Evolutionary conservation across 2,329 filamentous ascomycete genomes (phyloP).

Genomic region (Cercospora sp.): DNA sequence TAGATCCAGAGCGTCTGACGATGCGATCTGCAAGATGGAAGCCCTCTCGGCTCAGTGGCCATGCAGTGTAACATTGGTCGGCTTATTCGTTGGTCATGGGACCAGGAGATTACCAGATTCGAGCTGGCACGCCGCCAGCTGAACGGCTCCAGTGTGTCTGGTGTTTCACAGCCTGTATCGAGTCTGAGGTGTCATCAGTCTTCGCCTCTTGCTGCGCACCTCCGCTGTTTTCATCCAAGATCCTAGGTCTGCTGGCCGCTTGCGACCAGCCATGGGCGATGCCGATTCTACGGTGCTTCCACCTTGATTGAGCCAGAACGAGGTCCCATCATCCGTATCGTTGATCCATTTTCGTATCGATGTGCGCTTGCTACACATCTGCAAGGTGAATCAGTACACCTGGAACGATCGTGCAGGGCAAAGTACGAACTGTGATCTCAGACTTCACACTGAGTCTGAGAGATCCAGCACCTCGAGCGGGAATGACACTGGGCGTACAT

Average conservation of each 20-base stretch:
- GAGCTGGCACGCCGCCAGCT: background rate
- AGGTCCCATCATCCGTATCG: background rate
- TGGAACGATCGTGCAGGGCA: too few species aligned
- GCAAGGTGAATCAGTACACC: background rate
- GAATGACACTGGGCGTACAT: background rate
- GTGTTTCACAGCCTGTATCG: background rate
- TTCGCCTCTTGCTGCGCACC: slow-evolving; percentile 4
- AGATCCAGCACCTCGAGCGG: background rate
- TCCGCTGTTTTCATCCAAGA: slow-evolving; percentile 2
- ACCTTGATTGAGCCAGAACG: slow-evolving; percentile 7
- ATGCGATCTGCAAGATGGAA: background rate
- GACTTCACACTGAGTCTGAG: slow-evolving; percentile 9
- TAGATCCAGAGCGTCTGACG: background rate
- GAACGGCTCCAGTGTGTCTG: background rate
- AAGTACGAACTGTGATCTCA: slow-evolving; percentile 4
- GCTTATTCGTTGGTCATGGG: background rate
- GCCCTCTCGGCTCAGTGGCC: background rate
- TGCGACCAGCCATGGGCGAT: background rate
- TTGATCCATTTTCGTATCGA: slow-evolving; percentile 5
- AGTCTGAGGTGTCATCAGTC: background rate
- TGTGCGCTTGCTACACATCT: slow-evolving; percentile 2
- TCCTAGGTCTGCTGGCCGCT: background rate
- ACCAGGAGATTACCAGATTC: background rate
- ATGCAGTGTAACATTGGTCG: background rate
- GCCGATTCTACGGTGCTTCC: background rate